Evolutionary conservation across 1,284 basidiomycete genomes (phyloP), one percentile per base, ranked within the genome.

Genomic region (Puccinia novopanici): DNA sequence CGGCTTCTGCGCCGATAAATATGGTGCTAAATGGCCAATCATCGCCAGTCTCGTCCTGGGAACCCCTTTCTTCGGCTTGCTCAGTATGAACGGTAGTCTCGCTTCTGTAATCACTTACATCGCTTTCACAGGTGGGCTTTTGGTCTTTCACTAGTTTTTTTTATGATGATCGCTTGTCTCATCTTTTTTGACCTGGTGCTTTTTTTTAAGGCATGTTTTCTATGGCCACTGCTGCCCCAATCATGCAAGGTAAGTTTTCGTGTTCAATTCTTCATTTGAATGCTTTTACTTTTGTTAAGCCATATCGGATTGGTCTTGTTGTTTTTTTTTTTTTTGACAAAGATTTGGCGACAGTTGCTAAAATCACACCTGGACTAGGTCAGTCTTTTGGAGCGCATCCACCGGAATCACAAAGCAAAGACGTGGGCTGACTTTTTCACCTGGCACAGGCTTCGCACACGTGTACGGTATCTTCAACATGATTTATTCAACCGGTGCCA

Each of bases 401-500:
- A 72, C 24, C 55, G n/a, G 30, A 52, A 13, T n/a, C n/a, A n/a
- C n/a, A n/a, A n/a, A n/a, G n/a, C n/a, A n/a, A n/a, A n/a, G n/a
- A n/a, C n/a, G n/a, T n/a, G 17, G 50, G 4, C 50, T 52, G 50
- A 10, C 27, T 61, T 27, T n/a, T n/a, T n/a, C n/a, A n/a, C n/a
- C n/a, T n/a, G n/a, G 40, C 50, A 5, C 17, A 79, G 77, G 77
- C 50, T 79, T 50, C 52, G 77, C 68, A 19, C 77, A 79, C 57
- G 77, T 79, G 1, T 79, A 79, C 40, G 54, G 67, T 8, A 79
- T 79, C 9, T 79, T 79, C 27, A 79, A 79, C 37, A 30, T 79
- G 40, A 13, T 52, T 2, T 79, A 79, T 37, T 79, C 77, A 0
- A n/a, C 42, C 6, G 77, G 77, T 22, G 40, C 65, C 22, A 61